Base-by-base conservation (phyloP, 176 grass and related monocot genomes). In the Juncus effusus region DNA sequence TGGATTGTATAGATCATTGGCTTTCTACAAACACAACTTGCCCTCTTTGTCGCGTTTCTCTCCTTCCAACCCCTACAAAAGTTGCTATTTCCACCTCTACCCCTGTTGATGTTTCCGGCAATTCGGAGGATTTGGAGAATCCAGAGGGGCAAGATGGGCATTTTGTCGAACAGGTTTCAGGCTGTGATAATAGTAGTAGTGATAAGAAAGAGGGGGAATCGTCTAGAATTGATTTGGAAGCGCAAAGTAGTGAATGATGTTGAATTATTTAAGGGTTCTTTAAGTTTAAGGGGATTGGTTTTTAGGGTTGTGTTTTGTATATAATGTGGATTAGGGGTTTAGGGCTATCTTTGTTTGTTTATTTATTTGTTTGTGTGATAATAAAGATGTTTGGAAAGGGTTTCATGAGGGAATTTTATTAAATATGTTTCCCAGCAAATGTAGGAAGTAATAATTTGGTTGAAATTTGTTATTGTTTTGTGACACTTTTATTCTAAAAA, bases 1-100 rank as follows among this genome's bases (percentile, higher is more conserved):
- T 99, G 3, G 83, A 78, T 66, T 99, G 88, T 75, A 99, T 99
- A 2, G 88, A 99, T 28, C 83, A 87, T 44, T 93, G 94, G 94
- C 85, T 93, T 58, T 87, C 88, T 40, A 86, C 54, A 76, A 84
- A 99, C 72, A 89, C 88, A 7, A 99, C 88, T 0, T 93, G 94
- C 51, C 85, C 88, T 56, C 88, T 97, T 28, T 97, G 94, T 74
- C 82, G 88, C 56, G 94, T 86, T 10, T 97, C 88, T 0, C 88
- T 97, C 61, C 85, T 97, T 47, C 85, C 85, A 13, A 39, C 75
- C 50, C 68, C 68, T 38, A 72, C 54, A 72, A 59, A 72, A 72
- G 14, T 40, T 9, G 1, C 0, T 47, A 47, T 47, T 47, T 47
- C 44, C 44, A 36, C 76, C 5, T 88, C 80, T 75, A 16, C 59